These are phyloP conservation scores for Eutrema salsugineum DNA, from an alignment of 441 rosid genomes.

Conservation along the genomic window DNA sequence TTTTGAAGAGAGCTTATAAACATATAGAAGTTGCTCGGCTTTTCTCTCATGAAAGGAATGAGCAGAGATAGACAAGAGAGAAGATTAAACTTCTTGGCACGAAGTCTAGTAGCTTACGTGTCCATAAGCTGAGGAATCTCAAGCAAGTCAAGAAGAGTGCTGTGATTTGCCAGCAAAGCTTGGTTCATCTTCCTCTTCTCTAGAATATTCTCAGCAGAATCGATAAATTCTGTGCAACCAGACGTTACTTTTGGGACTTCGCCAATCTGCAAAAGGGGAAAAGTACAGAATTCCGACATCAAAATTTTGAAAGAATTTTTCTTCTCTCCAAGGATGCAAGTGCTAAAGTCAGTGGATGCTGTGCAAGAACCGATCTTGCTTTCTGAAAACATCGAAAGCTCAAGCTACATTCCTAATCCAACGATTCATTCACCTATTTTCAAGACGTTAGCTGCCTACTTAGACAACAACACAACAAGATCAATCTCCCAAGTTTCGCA, in stretches of 20 bases:
- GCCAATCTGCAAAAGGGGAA: conserved; percentile 48
- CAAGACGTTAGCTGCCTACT: neutral
- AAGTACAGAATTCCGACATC: neutral
- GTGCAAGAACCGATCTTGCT: neutral
- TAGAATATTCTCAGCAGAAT: conserved; percentile 80
- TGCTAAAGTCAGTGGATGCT: neutral
- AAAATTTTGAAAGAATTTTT: neutral
- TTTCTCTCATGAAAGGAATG: conserved; percentile 8
- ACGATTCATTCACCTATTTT: conserved; percentile 21
- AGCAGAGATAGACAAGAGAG: neutral
- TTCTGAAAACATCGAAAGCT: neutral
- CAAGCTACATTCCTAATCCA: conserved; percentile 1
- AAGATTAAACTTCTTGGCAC: neutral
- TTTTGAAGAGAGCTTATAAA: neutral
- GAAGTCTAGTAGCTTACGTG: conserved; percentile 57
- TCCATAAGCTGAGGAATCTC: conserved; percentile 99
- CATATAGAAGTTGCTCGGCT: neutral
- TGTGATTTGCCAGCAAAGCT: conserved; percentile 76
- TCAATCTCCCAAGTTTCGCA: neutral
- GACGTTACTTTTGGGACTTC: conserved; percentile 80
- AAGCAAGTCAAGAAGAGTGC: conserved; percentile 93
- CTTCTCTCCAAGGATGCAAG: neutral
- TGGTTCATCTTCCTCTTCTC: conserved; percentile 97
- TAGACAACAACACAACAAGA: conserved; percentile 2
- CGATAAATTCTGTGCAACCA: conserved; percentile 84